Evolutionary conservation across 2,329 filamentous ascomycete genomes (phyloP), one percentile per base, ranked within the genome.

Genomic region (Didymosphaeria variabile): DNA sequence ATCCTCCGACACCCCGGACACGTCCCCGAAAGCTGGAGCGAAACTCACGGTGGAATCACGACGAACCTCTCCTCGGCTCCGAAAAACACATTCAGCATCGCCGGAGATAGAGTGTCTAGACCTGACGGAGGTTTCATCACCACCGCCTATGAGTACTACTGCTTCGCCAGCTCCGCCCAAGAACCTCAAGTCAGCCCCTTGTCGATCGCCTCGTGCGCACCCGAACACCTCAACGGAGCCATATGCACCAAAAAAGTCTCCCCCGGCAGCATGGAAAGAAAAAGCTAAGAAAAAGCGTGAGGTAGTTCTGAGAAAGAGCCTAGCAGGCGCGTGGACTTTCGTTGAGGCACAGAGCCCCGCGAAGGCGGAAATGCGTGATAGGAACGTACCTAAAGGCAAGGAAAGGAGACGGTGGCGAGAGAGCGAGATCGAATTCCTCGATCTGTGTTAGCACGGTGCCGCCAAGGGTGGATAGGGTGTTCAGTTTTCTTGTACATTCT

Each of bases 381-480:
- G 40, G 0, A 21, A 47, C 9, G 54, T 65, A 21, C 44, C 56
- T 26, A 73, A 70, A 57, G 72, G 68, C 17, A 74, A 67, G 44
- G 68, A 69, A 59, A 68, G 73, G 57, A 60, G 69, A 46, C 68
- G 62, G 55, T 79, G 76, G 76, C 64, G 76, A 42, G 74, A 76
- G 57, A 79, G 77, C 31, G 71, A 75, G 47, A 68, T 79, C 42
- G 74, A 77, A 56, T 59, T 76, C 45, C 57, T 79, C 56, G 76
- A 79, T 66, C 52, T 79, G 15, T 50, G 55, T 23, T 57, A 57
- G 45, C 7, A 12, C n/a, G 42, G 23, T 29, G 21, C 13, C 12
- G 23, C n/a, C 29, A 19, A 7, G 10, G 15, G 12, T 13, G 26
- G 19, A 32, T 10, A 23, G 9, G 9, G 32, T 36, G 7, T n/a